phyloP scores from a whole-genome alignment of 1,139 yeast species.

The Lodderomyces metapsilosis region DNA sequence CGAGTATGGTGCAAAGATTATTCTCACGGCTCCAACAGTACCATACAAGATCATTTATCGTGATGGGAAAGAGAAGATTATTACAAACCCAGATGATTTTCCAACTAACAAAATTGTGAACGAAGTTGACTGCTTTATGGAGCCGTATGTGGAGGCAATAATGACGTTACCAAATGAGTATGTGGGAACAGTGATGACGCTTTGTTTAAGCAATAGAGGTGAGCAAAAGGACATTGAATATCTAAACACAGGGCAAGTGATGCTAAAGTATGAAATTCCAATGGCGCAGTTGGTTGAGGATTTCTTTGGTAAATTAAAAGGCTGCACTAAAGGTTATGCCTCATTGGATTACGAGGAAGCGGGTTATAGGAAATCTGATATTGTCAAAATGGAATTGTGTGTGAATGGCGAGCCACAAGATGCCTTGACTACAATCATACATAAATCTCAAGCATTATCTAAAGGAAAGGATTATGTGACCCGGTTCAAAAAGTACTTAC shows the following conservation, averaged over 20 bases:
- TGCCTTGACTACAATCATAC: slow-evolving; percentile 90
- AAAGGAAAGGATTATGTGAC: slow-evolving; percentile 82
- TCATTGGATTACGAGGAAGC: slow-evolving; percentile 93
- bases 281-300: slow-evolving; percentile 90
- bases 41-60: slow-evolving; percentile 74
- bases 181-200: slow-evolving; percentile 78
- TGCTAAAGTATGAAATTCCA: slow-evolving; percentile 78
- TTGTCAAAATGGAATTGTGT: slow-evolving; percentile 82
- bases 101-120: slow-evolving; percentile 57
- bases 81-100: slow-evolving; percentile 91
- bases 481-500: slow-evolving; percentile 73
- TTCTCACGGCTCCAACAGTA: slow-evolving; percentile 94
- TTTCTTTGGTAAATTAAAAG: slow-evolving; percentile 89
- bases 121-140: slow-evolving; percentile 62
- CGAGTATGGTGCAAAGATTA: slow-evolving; percentile 90
- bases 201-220: slow-evolving; percentile 85
- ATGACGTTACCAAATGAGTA: slow-evolving; percentile 92
- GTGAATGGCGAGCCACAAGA: slow-evolving; percentile 91
- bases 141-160: slow-evolving; percentile 87
- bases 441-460: slow-evolving; percentile 67
- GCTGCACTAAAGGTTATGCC: slow-evolving; percentile 89
- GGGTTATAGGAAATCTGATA: slow-evolving; percentile 77
- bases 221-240: slow-evolving; percentile 77
- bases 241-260: slow-evolving; percentile 76
- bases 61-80: slow-evolving; percentile 61